phyloP scores from a whole-genome alignment of 2,329 filamentous ascomycete species.

The Trichoderma polysporum region DNA sequence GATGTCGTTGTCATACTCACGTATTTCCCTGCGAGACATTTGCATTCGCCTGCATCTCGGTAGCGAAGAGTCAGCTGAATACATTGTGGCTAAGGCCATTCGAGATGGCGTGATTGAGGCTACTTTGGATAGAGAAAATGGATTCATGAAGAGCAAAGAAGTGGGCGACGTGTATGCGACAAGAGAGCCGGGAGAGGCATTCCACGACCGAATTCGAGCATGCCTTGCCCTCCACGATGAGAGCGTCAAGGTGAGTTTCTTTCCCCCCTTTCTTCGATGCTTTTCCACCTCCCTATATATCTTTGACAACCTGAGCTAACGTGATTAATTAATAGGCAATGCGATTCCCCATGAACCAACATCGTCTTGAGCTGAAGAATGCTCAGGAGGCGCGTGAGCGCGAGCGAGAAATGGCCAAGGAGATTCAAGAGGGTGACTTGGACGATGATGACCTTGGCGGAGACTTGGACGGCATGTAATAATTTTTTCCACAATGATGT shows the following conservation, averaged over 20 bases:
- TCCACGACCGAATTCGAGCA: constrained; percentile 93
- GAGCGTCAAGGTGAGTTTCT: constrained; percentile 79
- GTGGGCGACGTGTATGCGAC: constrained; percentile 95
- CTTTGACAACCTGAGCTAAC: neutral
- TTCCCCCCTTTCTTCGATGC: neutral
- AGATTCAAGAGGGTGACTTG: constrained; percentile 96
- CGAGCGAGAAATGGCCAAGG: constrained; percentile 95
- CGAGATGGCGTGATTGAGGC: constrained; percentile 97
- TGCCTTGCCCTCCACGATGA: constrained; percentile 93
- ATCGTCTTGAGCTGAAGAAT: constrained; percentile 94
- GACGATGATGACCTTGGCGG: constrained; percentile 95
- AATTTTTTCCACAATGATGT: constrained; percentile 18
- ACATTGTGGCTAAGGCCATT: constrained; percentile 98
- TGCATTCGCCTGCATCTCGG: constrained; percentile 92
- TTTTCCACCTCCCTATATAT: neutral
- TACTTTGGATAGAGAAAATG: constrained; percentile 86
- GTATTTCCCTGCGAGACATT: constrained; percentile 94
- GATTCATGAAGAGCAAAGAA: constrained; percentile 98
- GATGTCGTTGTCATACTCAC: constrained; percentile 97
- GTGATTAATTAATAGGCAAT: constrained; percentile 65
- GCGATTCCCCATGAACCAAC: constrained; percentile 99
- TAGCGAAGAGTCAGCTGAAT: constrained; percentile 96
- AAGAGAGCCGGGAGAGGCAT: constrained; percentile 90
- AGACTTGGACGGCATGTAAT: constrained; percentile 93
- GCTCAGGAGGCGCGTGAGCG: constrained; percentile 96